Evolutionary conservation across 805 yeast species (phyloP), one percentile per base, ranked within the genome.

Genomic region (Yamadazyma scolyti): DNA sequence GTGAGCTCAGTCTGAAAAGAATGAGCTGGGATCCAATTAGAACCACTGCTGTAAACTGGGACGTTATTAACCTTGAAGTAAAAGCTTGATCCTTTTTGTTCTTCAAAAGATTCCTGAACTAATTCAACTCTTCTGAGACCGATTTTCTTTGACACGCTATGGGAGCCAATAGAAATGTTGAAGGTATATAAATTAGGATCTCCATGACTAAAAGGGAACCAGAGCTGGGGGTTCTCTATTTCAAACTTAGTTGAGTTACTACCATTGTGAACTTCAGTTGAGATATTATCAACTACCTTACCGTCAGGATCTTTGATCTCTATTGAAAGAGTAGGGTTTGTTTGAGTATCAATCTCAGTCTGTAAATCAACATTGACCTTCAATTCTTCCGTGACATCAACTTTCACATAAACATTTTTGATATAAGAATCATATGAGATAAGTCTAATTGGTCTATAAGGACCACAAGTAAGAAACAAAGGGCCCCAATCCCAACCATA

Each of bases 401-500:
- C 39, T 6, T 31, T 39, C 6, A 46, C 46, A 28, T 40, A 46
- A 10, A 49, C 42, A 27, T 50, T 50, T 0, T 34, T 31, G 21
- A 52, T 42, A 9, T 13, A 11, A 1, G 38, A 23, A 21, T 48
- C 28, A 30, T 40, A 52, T 9, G 42, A 28, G 16, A 52, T 45
- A 22, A 67, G 39, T 15, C 35, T 40, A 5, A 70, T 54, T 0
- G 68, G 70, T 27, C 52, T 48, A 34, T 56, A 68, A 2, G 70
- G 70, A 8, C 75, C 75, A 44, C 72, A 64, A 3, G 70, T 57
- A 46, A 68, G 49, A 28, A 65, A 46, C 3, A 53, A 33, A 5
- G 73, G 73, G 12, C 77, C 77, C 79, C 78, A 73, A 46, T 73
- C 79, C 79, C 77, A 73, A 2, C 79, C 78, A 42, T 56, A 73